These are phyloP conservation scores for Pisolithus sp. DNA, from an alignment of 768 basidiomycete species.

Conservation along the genomic window DNA sequence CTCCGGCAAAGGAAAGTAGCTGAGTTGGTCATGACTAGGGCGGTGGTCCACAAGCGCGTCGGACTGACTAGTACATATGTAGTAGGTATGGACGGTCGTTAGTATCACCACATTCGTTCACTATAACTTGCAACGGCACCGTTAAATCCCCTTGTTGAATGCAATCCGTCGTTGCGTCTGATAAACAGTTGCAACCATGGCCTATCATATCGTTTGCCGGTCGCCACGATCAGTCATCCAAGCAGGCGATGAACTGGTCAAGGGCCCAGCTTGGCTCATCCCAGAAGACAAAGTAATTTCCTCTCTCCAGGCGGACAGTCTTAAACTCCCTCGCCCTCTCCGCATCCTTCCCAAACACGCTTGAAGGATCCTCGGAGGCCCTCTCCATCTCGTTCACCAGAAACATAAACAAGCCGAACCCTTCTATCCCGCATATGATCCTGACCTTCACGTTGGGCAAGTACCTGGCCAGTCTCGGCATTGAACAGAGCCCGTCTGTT, in stretches of 20 bases:
- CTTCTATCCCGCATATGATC: conserved; percentile 1
- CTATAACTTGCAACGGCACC: no score
- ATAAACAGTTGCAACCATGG: no score
- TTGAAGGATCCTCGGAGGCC: background rate
- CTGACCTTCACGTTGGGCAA: conserved; percentile 3
- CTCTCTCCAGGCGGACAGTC: background rate
- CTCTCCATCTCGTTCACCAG: background rate
- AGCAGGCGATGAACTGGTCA: background rate
- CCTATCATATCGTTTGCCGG: no score
- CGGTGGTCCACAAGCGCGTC: no score
- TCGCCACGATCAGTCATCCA: background rate
- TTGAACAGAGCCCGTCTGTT: conserved; percentile 6
- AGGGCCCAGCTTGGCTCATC: conserved; percentile 4
- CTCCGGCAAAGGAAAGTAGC: no score
- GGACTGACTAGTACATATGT: no score
- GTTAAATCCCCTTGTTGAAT: no score
- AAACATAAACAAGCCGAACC: background rate
- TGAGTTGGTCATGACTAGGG: no score
- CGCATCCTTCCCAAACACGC: background rate
- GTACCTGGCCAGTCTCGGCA: background rate
- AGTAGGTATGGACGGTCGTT: no score
- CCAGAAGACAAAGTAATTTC: conserved; percentile 5
- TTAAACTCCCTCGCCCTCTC: conserved; percentile 1
- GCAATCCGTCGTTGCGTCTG: no score
- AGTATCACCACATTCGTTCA: no score